Evolutionary conservation across 495 filamentous ascomycete species (phyloP), one percentile per base, ranked within the genome.

Genomic region (Penicillium maclennaniae): DNA sequence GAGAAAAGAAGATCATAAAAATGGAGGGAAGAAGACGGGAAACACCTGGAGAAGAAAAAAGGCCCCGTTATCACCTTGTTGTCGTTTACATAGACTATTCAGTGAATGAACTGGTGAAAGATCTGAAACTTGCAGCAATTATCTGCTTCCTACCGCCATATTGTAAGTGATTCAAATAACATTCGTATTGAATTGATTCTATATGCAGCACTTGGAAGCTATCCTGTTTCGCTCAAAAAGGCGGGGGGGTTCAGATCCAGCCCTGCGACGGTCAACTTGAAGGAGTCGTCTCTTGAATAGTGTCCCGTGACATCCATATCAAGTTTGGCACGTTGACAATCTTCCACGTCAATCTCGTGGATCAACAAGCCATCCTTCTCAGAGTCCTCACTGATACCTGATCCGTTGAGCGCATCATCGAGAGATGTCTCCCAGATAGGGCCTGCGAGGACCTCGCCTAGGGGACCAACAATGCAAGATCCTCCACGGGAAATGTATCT

Each of bases 221-320:
- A 31, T 8, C 2, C 9, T 3, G 27, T 7, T 7, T 34, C 4
- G 34, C 21, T 47, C 39, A 61, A 28, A 63, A 56, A 0, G 63
- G 63, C 19, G 90, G 83, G 21, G 21, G 90, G 89, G 56, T 78
- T 80, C 53, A 96, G 62, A 66, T 92, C 87, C 52, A 88, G 55
- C 3, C 89, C 90, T 43, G 85, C 79, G 4, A 95, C 89, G 0
- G 77, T 83, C 39, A 96, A 72, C 63, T 85, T 84, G 68, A 96
- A 95, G 3, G 86, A 76, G 70, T 96, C 90, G 54, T 85, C 90
- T 41, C 88, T 74, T n/a, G 87, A 87, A 69, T 91, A 93, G 59
- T 83, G 86, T 5, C 88, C 89, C 8, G 85, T 87, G 45, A 88
- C 80, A 67, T 93, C 89, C 26, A 86, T 54, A 65, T 88, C 82